Percentiles rank a stretch among this genome's conserved stretches.
phyloP scores from a whole-genome alignment of 2,329 filamentous ascomycete species.

The Epichloe elymi region DNA sequence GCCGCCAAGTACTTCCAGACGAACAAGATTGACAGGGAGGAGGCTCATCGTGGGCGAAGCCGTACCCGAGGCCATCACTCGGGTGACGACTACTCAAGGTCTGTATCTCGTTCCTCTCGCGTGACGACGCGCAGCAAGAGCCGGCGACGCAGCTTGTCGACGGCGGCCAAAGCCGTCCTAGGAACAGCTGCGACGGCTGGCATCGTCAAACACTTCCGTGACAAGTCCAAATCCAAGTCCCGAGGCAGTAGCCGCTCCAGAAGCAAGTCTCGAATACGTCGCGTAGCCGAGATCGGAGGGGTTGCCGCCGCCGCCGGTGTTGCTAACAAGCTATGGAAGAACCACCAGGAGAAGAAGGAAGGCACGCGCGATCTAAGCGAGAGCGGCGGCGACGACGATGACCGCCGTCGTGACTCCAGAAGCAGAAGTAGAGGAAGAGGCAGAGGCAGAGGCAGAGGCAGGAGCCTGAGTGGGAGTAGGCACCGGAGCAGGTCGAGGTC shows the following conservation, averaged over 20 bases:
- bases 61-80: conserved; percentile 32
- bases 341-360: conserved; percentile 47
- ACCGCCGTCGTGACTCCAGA: conserved; percentile 20
- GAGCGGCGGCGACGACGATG: conserved; percentile 23
- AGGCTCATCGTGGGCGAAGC: conserved; percentile 41
- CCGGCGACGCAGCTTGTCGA: conserved; percentile 33
- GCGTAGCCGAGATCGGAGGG: conserved; percentile 49
- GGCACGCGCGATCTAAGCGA: conserved; percentile 20
- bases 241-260: conserved; percentile 21
- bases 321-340: conserved; percentile 48
- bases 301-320: conserved; percentile 47
- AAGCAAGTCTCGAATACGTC: conserved; percentile 34
- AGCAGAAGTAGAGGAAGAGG: conserved; percentile 13
- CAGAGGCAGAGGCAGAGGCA: conserved; percentile 20
- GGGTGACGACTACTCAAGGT: conserved; percentile 27
- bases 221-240: conserved; percentile 31
- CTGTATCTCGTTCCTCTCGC: conserved; percentile 23
- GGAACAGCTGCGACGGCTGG: conserved; percentile 46
- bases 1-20: conserved; percentile 51
- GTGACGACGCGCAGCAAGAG: conserved; percentile 26
- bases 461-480: conserved; percentile 13
- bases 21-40: conserved; percentile 47
- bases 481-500: conserved; percentile 35
- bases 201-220: conserved; percentile 42
- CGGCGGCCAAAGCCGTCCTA: conserved; percentile 41